Conservation (phyloP, 768 basidiomycete genomes). For the Strobilomyces confusus region DNA sequence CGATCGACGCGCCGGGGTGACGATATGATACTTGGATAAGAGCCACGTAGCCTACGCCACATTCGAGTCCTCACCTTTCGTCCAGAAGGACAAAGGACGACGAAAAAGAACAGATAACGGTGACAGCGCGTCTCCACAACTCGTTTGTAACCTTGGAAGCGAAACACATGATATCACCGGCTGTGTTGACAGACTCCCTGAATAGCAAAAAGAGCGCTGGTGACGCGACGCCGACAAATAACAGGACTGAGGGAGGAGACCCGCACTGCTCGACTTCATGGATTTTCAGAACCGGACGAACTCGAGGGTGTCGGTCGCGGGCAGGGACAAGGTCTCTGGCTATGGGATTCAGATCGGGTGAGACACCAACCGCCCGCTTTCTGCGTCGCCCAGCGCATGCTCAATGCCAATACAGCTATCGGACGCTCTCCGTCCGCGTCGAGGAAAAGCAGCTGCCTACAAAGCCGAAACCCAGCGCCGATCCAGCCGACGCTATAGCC, state of each 20-base stretch:
- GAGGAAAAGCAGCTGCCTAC: slow-evolving; percentile 26
- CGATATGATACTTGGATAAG: too few species aligned
- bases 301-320: slow-evolving; percentile 15
- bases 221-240: not conserved
- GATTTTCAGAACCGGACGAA: slow-evolving; percentile 14
- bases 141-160: not conserved
- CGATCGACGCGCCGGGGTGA: too few species aligned
- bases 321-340: slow-evolving; percentile 11
- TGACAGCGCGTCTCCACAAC: too few species aligned
- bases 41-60: too few species aligned
- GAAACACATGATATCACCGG: not conserved
- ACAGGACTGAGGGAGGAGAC: not conserved
- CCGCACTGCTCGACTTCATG: slow-evolving; percentile 1
- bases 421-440: slow-evolving; percentile 43
- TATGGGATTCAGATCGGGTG: slow-evolving; percentile 31
- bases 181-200: not conserved
- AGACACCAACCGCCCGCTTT: not conserved
- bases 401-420: slow-evolving; percentile 24
- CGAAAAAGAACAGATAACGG: too few species aligned
- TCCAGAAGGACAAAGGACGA: too few species aligned
- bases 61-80: too few species aligned
- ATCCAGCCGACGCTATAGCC: slow-evolving; percentile 37
- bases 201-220: slow-evolving; percentile 23
- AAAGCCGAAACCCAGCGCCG: slow-evolving; percentile 15
- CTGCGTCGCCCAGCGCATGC: too few species aligned